Base-by-base conservation (phyloP, 2,329 filamentous ascomycete genomes). In the Boeremia exigua region DNA sequence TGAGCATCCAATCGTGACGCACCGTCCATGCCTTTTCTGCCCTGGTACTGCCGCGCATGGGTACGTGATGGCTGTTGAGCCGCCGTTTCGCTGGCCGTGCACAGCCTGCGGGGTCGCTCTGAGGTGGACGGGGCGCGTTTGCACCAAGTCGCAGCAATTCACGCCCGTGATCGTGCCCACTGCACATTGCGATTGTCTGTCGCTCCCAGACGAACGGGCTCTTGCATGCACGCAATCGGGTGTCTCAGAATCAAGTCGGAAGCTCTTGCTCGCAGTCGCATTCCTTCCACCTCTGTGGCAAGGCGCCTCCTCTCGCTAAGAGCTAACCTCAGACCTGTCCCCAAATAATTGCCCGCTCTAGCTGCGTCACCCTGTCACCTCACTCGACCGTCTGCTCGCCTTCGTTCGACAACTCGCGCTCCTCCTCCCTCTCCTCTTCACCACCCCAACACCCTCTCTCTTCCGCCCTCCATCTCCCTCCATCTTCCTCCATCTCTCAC, bases 251-350 rank as follows among this genome's bases (percentile, higher is more conserved):
- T 11, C 25, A 28, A 17, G 27, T n/a, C n/a, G 10, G 23, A 30
- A 14, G 53, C 36, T 51, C 47, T 47, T 56, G 47, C 47, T 37
- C 37, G 48, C 47, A 51, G 33, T 46, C 57, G 61, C 64, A 60
- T 61, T 62, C 61, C 57, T 40, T 55, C 67, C 47, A 56, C 62
- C 46, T 59, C 66, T 64, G 53, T 63, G 65, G 65, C 63, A 69
- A 69, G 67, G 64, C 36, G 32, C 36, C 42, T 56, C 61, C 61
- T 72, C 70, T 72, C 70, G 70, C 70, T 73, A 73, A 71, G 62
- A 64, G 58, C 58, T 63, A 61, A 48, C 44, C 37, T 53, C 40
- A 60, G 59, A 60, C 58, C 59, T 61, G 58, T 59, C 58, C 55
- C 66, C 63, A 61, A 66, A 65, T 68, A 64, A 42, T 65, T 59